These are phyloP conservation scores for Diplodia intermedia DNA, from an alignment of 2,329 filamentous ascomycete genomes.

Conservation along the genomic window DNA sequence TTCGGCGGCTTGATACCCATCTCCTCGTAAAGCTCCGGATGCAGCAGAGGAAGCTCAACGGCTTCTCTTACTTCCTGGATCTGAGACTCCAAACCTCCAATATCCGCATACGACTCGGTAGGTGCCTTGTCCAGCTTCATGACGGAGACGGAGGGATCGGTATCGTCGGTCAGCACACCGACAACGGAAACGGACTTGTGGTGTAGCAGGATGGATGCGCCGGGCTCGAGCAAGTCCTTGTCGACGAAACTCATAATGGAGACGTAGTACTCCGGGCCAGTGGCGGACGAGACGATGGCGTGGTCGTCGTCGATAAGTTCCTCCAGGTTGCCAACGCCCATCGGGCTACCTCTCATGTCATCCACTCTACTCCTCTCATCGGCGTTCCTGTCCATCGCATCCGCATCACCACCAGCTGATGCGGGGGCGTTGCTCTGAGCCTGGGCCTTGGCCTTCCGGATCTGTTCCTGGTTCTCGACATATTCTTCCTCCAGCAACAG, in stretches of 20 bases:
- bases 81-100: constrained; percentile 91
- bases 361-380: constrained; percentile 95
- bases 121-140: constrained; percentile 99
- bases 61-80: constrained; percentile 98
- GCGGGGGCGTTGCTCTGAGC: constrained; percentile 65
- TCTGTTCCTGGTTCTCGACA: constrained; percentile 96
- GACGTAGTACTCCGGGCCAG: constrained; percentile 97
- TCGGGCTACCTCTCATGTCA: constrained; percentile 97
- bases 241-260: constrained; percentile 99
- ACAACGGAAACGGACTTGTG: constrained; percentile 99
- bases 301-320: constrained; percentile 99
- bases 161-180: constrained; percentile 93
- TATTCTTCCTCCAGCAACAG: constrained; percentile 97
- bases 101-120: constrained; percentile 97
- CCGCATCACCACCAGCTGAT: constrained; percentile 68
- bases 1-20: constrained; percentile 99
- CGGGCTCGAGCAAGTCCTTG: constrained; percentile 96
- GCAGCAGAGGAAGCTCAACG: constrained; percentile 90
- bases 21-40: constrained; percentile 97
- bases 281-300: constrained; percentile 96
- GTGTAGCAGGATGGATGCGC: constrained; percentile 91
- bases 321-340: constrained; percentile 97
- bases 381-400: constrained; percentile 84
- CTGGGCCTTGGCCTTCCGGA: constrained; percentile 89
- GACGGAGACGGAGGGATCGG: constrained; percentile 92